These are phyloP conservation scores for Dipteronia sinensis DNA, from an alignment of 345 rosid genomes.

Conservation along the genomic window DNA sequence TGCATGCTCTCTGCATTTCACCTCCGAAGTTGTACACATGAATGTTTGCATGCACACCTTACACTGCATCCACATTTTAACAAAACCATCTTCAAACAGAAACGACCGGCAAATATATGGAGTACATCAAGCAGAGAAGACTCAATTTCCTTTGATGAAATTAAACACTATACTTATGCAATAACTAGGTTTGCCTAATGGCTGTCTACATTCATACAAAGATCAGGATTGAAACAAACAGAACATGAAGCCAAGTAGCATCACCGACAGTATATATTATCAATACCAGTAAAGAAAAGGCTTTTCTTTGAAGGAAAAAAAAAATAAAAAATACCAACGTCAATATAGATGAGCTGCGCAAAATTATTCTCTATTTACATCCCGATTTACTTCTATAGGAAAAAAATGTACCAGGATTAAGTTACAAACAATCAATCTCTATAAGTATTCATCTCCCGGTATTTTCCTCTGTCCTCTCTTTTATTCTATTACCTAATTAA, in stretches of 20 bases:
- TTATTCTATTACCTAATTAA: neutral
- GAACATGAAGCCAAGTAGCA: neutral
- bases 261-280: neutral
- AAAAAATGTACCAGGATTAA: neutral
- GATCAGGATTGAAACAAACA: neutral
- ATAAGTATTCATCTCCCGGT: neutral
- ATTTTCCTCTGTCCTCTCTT: neutral
- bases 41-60: conserved; percentile 74
- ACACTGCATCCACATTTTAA: conserved; percentile 45
- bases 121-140: neutral
- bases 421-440: too few species aligned
- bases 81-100: neutral
- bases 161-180: neutral
- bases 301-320: neutral
- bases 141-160: neutral
- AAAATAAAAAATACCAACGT: neutral
- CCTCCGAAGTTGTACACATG: conserved; percentile 67
- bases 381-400: neutral
- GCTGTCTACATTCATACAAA: neutral
- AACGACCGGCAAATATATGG: neutral
- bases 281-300: neutral
- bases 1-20: conserved; percentile 67
- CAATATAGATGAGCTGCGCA: neutral
- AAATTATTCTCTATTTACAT: neutral
- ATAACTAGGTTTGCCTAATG: neutral